phyloP scores from a whole-genome alignment of 2,329 filamentous ascomycete species.

The Phyllosticta ampelicida region DNA sequence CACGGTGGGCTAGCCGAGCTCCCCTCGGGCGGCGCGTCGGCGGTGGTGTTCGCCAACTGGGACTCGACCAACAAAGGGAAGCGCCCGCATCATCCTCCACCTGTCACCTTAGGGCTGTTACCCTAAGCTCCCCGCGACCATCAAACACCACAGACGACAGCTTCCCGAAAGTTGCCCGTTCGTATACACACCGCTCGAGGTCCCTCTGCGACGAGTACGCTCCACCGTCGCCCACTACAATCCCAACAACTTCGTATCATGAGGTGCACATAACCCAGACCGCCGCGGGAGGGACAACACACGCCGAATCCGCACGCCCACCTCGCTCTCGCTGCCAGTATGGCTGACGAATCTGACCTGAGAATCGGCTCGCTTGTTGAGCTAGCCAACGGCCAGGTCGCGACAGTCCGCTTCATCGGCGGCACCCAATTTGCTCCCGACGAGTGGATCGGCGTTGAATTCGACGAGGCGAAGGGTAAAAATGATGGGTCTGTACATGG shows the following conservation, averaged over 20 bases:
- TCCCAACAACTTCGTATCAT: slow-evolving; percentile 1
- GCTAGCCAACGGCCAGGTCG: slow-evolving; percentile 67
- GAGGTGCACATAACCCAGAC: slow-evolving; percentile 5
- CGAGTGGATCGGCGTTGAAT: slow-evolving; percentile 82
- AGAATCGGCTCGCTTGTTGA: slow-evolving; percentile 59
- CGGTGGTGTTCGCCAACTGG: not conserved
- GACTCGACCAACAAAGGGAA: not conserved
- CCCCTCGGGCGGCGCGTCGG: not conserved
- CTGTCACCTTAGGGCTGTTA: not conserved
- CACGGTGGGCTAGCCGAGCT: not conserved
- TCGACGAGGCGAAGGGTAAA: slow-evolving; percentile 73
- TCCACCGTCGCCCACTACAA: not conserved
- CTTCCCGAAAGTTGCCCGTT: not conserved
- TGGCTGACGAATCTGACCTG: slow-evolving; percentile 2
- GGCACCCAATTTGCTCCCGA: slow-evolving; percentile 68
- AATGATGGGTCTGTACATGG: slow-evolving; percentile 90
- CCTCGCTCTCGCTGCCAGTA: not conserved
- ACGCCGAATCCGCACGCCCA: not conserved
- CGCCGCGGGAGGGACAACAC: not conserved
- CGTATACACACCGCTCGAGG: not conserved
- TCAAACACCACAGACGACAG: not conserved
- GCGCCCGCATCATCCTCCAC: not conserved
- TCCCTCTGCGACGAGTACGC: not conserved
- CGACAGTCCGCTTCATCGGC: slow-evolving; percentile 71
- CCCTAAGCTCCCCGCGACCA: not conserved